Conservation (phyloP, 495 filamentous ascomycete species). For the Penicillium diatomitis region DNA sequence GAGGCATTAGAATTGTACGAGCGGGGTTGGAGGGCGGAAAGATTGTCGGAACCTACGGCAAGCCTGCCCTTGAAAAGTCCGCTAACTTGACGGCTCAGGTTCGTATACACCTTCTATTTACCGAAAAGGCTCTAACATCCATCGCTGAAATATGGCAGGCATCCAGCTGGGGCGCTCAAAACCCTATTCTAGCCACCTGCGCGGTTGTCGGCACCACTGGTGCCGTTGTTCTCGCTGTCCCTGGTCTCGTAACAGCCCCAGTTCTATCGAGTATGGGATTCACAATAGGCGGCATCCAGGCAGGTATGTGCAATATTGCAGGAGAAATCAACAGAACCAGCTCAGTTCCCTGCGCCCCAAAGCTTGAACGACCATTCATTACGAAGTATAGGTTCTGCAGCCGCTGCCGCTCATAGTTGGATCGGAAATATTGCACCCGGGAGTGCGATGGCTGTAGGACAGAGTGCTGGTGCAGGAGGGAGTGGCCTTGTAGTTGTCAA, state of each 20-base stretch:
- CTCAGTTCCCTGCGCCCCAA: too few species aligned
- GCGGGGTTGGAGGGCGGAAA: constrained; percentile 3
- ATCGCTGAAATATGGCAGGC: neutral
- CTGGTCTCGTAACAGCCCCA: too few species aligned
- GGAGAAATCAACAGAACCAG: too few species aligned
- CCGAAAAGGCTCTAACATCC: neutral
- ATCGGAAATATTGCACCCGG: neutral
- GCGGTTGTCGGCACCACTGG: constrained; percentile 5
- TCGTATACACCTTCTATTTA: neutral
- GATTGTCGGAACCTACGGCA: constrained; percentile 3
- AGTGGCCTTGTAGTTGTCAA: neutral
- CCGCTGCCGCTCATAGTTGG: neutral
- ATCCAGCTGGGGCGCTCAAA: constrained; percentile 8
- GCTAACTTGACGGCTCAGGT: neutral
- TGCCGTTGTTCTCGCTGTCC: constrained; percentile 4
- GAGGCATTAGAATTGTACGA: constrained; percentile 1
- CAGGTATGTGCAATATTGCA: too few species aligned
- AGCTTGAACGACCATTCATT: too few species aligned
- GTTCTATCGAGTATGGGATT: too few species aligned
- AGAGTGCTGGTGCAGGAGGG: neutral
- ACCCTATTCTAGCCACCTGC: constrained; percentile 5
- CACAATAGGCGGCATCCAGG: too few species aligned
- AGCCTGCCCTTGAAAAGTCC: constrained; percentile 6
- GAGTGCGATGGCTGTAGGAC: neutral
- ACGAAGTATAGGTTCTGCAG: neutral